Evolutionary conservation across 768 basidiomycete genomes (phyloP).

Genomic region (Mrakia hoshinonis): DNA sequence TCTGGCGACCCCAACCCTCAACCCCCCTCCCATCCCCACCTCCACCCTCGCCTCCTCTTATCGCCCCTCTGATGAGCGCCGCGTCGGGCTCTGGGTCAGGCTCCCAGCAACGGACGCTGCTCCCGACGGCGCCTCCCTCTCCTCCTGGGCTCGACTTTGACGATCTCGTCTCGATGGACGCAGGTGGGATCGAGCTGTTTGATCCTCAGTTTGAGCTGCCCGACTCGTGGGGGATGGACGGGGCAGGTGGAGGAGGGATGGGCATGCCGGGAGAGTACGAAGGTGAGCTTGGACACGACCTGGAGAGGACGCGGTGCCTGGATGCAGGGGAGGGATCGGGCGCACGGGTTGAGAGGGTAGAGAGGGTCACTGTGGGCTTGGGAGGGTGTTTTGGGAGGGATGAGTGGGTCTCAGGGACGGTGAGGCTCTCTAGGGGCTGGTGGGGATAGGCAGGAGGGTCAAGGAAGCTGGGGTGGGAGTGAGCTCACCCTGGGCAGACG

Average conservation of each 20-base stretch:
- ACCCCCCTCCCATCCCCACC: too few species aligned
- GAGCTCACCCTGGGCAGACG: not conserved
- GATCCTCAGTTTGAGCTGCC: slow-evolving; percentile 18
- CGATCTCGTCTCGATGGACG: not conserved
- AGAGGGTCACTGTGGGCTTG: too few species aligned
- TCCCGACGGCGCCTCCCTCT: not conserved
- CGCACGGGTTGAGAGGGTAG: too few species aligned
- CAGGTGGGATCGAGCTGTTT: not conserved
- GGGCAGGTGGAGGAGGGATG: not conserved
- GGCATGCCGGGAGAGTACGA: slow-evolving; percentile 7
- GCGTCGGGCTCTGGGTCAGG: too few species aligned
- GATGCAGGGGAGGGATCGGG: too few species aligned
- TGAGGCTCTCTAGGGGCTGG: not conserved
- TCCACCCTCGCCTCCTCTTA: too few species aligned
- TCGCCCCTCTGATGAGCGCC: too few species aligned
- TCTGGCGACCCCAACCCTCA: too few species aligned
- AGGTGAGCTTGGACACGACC: not conserved
- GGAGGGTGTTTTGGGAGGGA: too few species aligned
- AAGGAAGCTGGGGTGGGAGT: not conserved
- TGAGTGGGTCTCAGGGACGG: too few species aligned
- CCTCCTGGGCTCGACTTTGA: not conserved
- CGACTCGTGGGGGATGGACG: not conserved
- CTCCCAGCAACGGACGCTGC: not conserved
- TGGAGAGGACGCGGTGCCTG: too few species aligned
- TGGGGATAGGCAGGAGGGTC: not conserved